Conservation (phyloP, 345 rosid species). For the Punica granatum region DNA sequence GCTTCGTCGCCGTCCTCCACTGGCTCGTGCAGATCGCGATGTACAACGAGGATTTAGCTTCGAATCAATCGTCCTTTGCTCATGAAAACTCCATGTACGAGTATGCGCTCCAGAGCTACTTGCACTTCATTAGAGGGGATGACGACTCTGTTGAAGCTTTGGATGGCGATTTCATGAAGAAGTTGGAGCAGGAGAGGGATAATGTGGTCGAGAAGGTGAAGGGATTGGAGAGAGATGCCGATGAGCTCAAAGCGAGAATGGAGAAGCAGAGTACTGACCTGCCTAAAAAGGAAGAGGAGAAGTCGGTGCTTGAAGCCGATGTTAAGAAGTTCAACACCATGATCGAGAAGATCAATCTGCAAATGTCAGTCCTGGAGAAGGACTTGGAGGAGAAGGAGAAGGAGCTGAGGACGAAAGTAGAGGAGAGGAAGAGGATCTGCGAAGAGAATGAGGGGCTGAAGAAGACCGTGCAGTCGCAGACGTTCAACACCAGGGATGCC, state of each 20-base stretch:
- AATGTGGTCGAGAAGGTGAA: constrained; percentile 26
- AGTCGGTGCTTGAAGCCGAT: constrained; percentile 59
- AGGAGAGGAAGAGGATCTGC: constrained; percentile 43
- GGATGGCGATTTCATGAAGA: constrained; percentile 46
- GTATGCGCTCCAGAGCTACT: constrained; percentile 43
- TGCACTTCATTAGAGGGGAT: constrained; percentile 45
- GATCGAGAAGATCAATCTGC: constrained; percentile 33
- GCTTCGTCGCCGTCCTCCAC: constrained; percentile 53
- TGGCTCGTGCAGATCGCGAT: constrained; percentile 71
- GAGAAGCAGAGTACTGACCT: constrained; percentile 50
- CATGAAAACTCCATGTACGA: constrained; percentile 36
- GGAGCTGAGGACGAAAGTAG: constrained; percentile 45
- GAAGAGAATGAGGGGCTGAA: constrained; percentile 70
- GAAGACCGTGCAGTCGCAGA: constrained; percentile 65
- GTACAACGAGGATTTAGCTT: constrained; percentile 26
- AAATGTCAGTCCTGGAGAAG: constrained; percentile 35
- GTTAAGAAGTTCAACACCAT: constrained; percentile 56
- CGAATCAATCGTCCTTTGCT: constrained; percentile 19
- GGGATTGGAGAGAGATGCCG: constrained; percentile 21
- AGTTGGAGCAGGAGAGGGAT: constrained; percentile 53
- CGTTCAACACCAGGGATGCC: constrained; percentile 59
- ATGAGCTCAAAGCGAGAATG: constrained; percentile 36
- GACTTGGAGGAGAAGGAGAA: constrained; percentile 51
- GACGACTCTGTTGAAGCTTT: constrained; percentile 52
- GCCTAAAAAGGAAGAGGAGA: constrained; percentile 56